Conservation (phyloP, 2,329 filamentous ascomycete species). For the Spiromastix sp. region DNA sequence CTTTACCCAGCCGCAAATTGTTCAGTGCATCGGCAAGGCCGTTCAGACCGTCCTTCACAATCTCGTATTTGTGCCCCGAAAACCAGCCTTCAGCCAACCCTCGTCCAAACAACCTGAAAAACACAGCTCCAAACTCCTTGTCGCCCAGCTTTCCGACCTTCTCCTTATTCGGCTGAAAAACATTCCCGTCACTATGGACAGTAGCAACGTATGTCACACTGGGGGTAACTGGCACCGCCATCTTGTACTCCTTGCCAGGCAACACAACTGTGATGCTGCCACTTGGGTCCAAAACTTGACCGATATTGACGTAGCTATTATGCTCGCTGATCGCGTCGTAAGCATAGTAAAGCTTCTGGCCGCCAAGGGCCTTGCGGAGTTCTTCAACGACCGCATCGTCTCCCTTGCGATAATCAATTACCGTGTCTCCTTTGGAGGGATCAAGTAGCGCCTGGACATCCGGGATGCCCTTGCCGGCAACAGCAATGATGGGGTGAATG, state of each 20-base stretch:
- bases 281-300: conserved; percentile 32
- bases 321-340: conserved; percentile 50
- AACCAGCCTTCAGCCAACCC: conserved; percentile 42
- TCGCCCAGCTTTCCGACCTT: conserved; percentile 17
- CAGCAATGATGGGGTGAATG: conserved; percentile 52
- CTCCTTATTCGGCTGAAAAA: conserved; percentile 13
- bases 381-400: conserved; percentile 40
- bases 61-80: conserved; percentile 39
- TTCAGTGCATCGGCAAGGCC: conserved; percentile 38
- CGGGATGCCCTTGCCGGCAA: conserved; percentile 43
- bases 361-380: conserved; percentile 24
- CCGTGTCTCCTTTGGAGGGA: conserved; percentile 42
- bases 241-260: conserved; percentile 33
- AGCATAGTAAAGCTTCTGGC: conserved; percentile 39
- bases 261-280: conserved; percentile 33
- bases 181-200: conserved; percentile 16
- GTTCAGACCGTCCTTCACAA: conserved; percentile 42
- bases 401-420: conserved; percentile 52
- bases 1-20: conserved; percentile 50
- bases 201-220: conserved; percentile 28
- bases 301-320: conserved; percentile 36
- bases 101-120: conserved; percentile 34
- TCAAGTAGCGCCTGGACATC: conserved; percentile 46
- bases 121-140: conserved; percentile 36
- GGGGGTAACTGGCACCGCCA: conserved; percentile 18